Base-by-base conservation (phyloP, 768 basidiomycete species). In the Peribolospora baueri region DNA sequence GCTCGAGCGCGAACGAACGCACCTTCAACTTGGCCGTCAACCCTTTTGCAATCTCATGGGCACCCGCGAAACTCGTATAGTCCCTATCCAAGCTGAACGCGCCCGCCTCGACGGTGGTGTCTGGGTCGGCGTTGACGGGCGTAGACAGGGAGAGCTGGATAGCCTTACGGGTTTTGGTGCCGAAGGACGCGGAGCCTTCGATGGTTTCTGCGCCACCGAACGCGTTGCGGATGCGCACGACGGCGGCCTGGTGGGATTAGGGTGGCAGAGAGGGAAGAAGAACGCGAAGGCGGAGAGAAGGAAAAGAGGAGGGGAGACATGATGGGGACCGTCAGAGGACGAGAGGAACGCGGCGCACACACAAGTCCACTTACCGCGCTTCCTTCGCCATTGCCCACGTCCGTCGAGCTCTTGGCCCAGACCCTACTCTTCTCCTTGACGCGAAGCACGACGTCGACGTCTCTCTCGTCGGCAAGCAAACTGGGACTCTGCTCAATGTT, bases 311-410 rank as follows among this genome's bases (percentile, higher is more conserved):
- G 2, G 42, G 38, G 52, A 11, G 42, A 48, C 40, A 53, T 6
- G 4, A 36, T n/a, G 48, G 40, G 36, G 11, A 3, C 5, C 9
- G 11, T 7, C 42, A 37, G 42, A 7, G 14, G 36, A 13, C 46
- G 13, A 43, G 39, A 38, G 40, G 39, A 43, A 25, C 25, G 25
- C 25, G 25, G 25, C 25, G 25, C 25, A 25, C 25, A 25, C 25
- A 25, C 1, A 1, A 25, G 25, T 3, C 6, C 37, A 75, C 84
- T 64, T 64, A 87, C 88, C n/a, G 86, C 87, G 54, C 71, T 87
- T 8, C 84, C 91, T 66, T 95, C 93, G 51, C 80, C 81, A 57
- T 91, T 87, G 3, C 93, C 91, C 5, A 95, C 71, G 63, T 95
- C 88, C 3, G 90, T 95, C 4, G 83, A 75, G 3, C 80, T 84